phyloP scores from a whole-genome alignment of 495 filamentous ascomycete genomes.

The Articulospora tetracladia region DNA sequence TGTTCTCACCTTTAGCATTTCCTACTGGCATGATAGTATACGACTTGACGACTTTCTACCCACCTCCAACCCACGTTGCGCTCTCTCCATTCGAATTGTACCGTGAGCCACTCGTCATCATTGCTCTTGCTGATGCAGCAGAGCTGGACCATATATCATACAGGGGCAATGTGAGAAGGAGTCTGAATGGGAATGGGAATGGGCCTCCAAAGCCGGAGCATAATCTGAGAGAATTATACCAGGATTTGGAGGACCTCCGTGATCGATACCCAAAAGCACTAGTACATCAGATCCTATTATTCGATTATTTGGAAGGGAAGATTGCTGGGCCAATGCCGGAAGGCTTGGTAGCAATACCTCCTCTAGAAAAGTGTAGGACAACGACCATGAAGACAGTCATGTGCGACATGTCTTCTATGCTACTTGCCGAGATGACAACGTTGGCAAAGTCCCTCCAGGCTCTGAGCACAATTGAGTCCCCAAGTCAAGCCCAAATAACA shows the following conservation, averaged over 20 bases:
- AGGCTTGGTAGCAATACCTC: slow-evolving; percentile 70
- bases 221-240: slow-evolving; percentile 50
- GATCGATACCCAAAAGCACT: slow-evolving; percentile 72
- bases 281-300: slow-evolving; percentile 74
- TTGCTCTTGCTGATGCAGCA: slow-evolving; percentile 72
- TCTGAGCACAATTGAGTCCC: slow-evolving; percentile 76
- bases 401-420: slow-evolving; percentile 80
- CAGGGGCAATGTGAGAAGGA: slow-evolving; percentile 37
- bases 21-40: slow-evolving; percentile 86
- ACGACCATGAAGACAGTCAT: slow-evolving; percentile 95
- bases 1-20: slow-evolving; percentile 93
- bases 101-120: slow-evolving; percentile 72
- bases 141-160: slow-evolving; percentile 47
- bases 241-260: slow-evolving; percentile 64
- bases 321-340: slow-evolving; percentile 47
- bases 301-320: slow-evolving; percentile 57
- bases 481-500: slow-evolving; percentile 38
- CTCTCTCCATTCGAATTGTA: slow-evolving; percentile 83
- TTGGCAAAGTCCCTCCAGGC: slow-evolving; percentile 83
- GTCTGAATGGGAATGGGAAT: slow-evolving; percentile 32
- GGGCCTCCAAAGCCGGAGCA: slow-evolving; percentile 41
- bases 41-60: slow-evolving; percentile 76
- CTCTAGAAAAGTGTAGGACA: slow-evolving; percentile 61
- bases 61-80: slow-evolving; percentile 71
- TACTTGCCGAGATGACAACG: slow-evolving; percentile 83